A percentile compares a stretch with the other conserved stretches of the same genome.
Evolutionary conservation across 2,329 filamentous ascomycete genomes (phyloP).

Genomic region (Tolypocladium cylindrosporum): DNA sequence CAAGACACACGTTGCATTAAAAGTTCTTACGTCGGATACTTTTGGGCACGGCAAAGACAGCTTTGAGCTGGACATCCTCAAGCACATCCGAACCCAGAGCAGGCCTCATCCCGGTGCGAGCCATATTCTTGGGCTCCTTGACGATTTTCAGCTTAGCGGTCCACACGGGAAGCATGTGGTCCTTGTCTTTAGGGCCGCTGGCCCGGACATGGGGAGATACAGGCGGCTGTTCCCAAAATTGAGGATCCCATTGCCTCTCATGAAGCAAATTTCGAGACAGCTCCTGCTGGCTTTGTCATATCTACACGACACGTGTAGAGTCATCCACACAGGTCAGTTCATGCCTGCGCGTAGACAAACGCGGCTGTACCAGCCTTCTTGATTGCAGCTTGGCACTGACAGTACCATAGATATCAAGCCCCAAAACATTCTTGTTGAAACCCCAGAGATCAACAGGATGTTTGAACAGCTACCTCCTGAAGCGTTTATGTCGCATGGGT

Average conservation of each 20-base stretch:
- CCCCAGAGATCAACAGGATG: conserved; percentile 9
- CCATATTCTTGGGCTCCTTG: conserved; percentile 10
- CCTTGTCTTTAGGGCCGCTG: conserved; percentile 20
- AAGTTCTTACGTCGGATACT: conserved; percentile 14
- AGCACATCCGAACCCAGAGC: conserved; percentile 4
- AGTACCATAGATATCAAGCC: conserved; percentile 13
- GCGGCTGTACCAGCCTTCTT: neutral
- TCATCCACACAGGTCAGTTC: conserved; percentile 13
- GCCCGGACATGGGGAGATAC: conserved; percentile 11
- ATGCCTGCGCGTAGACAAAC: too few species aligned
- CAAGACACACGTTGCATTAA: conserved; percentile 15
- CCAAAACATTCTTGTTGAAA: conserved; percentile 13
- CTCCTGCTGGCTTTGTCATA: conserved; percentile 9
- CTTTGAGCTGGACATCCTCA: conserved; percentile 12
- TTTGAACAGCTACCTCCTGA: conserved; percentile 10
- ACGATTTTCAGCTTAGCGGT: conserved; percentile 14
- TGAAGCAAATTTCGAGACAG: conserved; percentile 10
- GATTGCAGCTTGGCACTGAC: neutral
- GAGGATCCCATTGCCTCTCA: conserved; percentile 5
- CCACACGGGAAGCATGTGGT: conserved; percentile 20
- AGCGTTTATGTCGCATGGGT: conserved; percentile 1
- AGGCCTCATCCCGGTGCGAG: neutral
- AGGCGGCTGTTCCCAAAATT: conserved; percentile 6
- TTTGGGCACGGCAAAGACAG: conserved; percentile 2
- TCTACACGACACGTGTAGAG: conserved; percentile 10